phyloP scores from a whole-genome alignment of 495 filamentous ascomycete genomes.

The Penicillium verhagenii region DNA sequence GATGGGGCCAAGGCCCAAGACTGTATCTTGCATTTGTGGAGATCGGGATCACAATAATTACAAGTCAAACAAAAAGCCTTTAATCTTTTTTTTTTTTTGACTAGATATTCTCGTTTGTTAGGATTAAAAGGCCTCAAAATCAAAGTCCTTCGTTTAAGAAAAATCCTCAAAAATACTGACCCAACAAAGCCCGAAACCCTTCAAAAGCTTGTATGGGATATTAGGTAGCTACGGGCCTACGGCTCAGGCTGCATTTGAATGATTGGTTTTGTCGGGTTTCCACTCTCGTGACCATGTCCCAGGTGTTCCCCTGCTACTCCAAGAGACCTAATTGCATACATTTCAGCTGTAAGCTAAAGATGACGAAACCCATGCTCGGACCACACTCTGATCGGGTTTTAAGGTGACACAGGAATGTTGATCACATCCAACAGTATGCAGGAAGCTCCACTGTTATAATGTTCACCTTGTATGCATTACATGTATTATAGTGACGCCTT shows the following conservation, averaged over 20 bases:
- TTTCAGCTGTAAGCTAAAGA: background rate
- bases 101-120: background rate
- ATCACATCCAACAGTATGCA: background rate
- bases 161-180: background rate
- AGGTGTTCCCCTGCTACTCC: background rate
- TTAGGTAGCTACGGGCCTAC: background rate
- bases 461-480: too few relatives aligned
- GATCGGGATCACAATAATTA: constrained; percentile 16
- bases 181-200: too few relatives aligned
- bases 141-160: background rate
- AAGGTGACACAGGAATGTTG: constrained; percentile 8
- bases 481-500: too few relatives aligned
- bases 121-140: background rate
- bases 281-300: background rate
- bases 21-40: constrained; percentile 21
- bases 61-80: too few relatives aligned
- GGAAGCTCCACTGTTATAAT: background rate
- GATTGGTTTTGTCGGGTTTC: background rate
- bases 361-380: background rate
- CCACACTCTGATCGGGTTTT: background rate
- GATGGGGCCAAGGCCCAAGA: constrained; percentile 22
- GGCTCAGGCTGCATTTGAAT: background rate
- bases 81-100: too few relatives aligned
- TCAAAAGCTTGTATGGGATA: background rate
- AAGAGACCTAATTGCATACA: background rate